Evolutionary conservation across 2,329 filamentous ascomycete genomes (phyloP).

Genomic region (Alternaria metachromatica): DNA sequence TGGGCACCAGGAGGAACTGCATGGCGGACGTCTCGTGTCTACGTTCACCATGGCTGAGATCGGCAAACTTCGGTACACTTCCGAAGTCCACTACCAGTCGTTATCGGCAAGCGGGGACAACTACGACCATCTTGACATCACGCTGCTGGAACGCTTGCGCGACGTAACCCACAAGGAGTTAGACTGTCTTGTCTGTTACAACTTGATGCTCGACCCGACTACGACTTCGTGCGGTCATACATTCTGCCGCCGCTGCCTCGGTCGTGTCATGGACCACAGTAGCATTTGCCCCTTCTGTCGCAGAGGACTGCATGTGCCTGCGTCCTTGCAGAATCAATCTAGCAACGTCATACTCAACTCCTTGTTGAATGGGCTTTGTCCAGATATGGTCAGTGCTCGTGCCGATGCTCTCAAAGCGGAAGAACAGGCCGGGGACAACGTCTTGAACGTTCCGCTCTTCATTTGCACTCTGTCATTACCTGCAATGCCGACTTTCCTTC

Average conservation of each 20-base stretch:
- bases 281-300: conserved; percentile 83
- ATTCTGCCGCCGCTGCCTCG: conserved; percentile 81
- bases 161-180: conserved; percentile 71
- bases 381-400: conserved; percentile 65
- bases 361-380: conserved; percentile 73
- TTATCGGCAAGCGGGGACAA: conserved; percentile 47
- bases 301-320: conserved; percentile 63
- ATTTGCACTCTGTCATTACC: conserved; percentile 84
- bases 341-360: conserved; percentile 69
- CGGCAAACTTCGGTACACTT: conserved; percentile 64
- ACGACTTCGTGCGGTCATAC: conserved; percentile 90
- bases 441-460: conserved; percentile 71
- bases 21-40: conserved; percentile 67
- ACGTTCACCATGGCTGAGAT: conserved; percentile 70
- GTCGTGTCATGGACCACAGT: conserved; percentile 77
- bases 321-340: conserved; percentile 57
- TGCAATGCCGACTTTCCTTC: conserved; percentile 79
- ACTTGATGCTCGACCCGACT: conserved; percentile 78
- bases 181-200: conserved; percentile 89
- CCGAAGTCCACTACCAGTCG: conserved; percentile 61
- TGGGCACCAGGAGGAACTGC: conserved; percentile 52
- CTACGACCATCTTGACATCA: conserved; percentile 54
- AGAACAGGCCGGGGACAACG: conserved; percentile 61
- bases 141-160: conserved; percentile 64
- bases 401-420: conserved; percentile 64